Conservation (phyloP, 1,139 yeast genomes). For the Blastobotrys malaysiensis region DNA sequence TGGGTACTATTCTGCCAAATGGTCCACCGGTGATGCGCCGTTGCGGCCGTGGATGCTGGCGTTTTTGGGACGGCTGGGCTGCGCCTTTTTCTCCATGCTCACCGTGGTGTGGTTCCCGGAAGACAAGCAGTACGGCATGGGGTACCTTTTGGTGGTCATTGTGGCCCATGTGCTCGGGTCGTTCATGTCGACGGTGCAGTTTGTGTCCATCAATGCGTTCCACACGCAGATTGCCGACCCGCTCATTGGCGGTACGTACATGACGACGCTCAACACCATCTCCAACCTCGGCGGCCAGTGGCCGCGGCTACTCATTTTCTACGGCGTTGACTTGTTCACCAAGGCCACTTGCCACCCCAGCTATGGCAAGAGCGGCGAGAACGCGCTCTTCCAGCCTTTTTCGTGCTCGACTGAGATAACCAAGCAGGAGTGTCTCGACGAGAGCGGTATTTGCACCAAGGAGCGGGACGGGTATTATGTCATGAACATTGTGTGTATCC, state of each 20-base stretch:
- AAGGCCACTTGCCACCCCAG: conserved; percentile 48
- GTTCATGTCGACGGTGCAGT: conserved; percentile 91
- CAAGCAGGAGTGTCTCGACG: conserved; percentile 46
- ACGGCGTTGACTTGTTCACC: conserved; percentile 75
- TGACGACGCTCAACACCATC: conserved; percentile 91
- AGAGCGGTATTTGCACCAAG: conserved; percentile 53
- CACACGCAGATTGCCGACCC: conserved; percentile 97
- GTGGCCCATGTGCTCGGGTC: conserved; percentile 79
- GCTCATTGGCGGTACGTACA: conserved; percentile 91
- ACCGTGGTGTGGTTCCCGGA: conserved; percentile 70
- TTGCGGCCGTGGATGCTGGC: conserved; percentile 88
- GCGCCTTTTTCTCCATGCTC: conserved; percentile 72
- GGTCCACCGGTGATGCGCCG: conserved; percentile 74
- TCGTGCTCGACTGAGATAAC: conserved; percentile 40
- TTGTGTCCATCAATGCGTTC: conserved; percentile 90
- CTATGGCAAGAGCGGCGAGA: conserved; percentile 23
- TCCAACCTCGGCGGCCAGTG: conserved; percentile 96
- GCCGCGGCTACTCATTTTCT: conserved; percentile 80
- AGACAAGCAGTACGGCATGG: conserved; percentile 39
- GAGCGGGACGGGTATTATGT: conserved; percentile 78
- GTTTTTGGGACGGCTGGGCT: conserved; percentile 72
- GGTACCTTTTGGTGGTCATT: conserved; percentile 65
- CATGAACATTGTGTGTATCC: conserved; percentile 67
- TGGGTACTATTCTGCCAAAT: conserved; percentile 93
- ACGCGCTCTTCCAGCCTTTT: conserved; percentile 22